Evolutionary conservation across 2,329 filamentous ascomycete genomes (phyloP), one percentile per base, ranked within the genome.

Genomic region (Apiospora phragmitis): DNA sequence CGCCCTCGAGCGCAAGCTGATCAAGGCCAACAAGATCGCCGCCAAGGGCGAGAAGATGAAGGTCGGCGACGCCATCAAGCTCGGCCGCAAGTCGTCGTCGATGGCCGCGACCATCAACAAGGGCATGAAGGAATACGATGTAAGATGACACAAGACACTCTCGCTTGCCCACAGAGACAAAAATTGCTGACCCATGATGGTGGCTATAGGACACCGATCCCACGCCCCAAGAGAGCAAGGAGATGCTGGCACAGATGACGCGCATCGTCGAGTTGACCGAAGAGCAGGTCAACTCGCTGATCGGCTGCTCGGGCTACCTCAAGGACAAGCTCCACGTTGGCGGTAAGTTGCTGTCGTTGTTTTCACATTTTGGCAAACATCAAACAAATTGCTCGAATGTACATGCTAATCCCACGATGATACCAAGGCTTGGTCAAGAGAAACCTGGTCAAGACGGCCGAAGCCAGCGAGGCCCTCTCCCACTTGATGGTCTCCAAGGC

Each of bases 221-320:
- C 11, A 45, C 65, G 7, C 38, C 38, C 12, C 14, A 67, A 29
- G 38, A 67, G 42, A 67, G 38, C 41, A n/a, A 67, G 24, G 24
- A 43, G 11, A 67, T 45, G 65, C 38, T 67, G 21, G 12, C 6
- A 14, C 65, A 67, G 24, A 67, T 67, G 65, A 67, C 65, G 1
- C 65, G 65, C 42, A 67, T 67, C 65, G 42, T 67, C 65, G 41
- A 29, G n/a, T 45, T 67, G 65, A 67, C 65, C 38, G 65, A 67
- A 26, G 65, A 67, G 65, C 65, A 67, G 24, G 65, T 67, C n/a
- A 45, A 67, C 42, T 43, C 26, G 3, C 21, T 67, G 24, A 67
- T 67, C 9, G 41, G n/a, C 14, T 43, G 38, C 65, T 42, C 65
- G 24, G 38, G 38, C 18, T 67, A 67, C 9, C 42, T 67, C 14